Percentiles rank a stretch among this genome's conserved stretches.
phyloP scores from a whole-genome alignment of 306 rosid species.

The Fagus crenata region DNA sequence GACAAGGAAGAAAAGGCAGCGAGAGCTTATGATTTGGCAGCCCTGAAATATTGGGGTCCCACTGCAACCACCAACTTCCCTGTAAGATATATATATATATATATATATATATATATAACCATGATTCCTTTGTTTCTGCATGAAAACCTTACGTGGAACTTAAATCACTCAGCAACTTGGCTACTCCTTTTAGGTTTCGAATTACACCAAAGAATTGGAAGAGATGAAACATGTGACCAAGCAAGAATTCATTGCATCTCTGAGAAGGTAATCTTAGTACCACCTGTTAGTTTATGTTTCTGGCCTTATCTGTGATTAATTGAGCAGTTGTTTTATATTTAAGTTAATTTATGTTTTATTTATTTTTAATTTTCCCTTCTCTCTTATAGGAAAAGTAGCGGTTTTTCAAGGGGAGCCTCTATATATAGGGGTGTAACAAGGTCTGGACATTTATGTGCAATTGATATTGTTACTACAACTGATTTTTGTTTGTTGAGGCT shows the following conservation, averaged over 20 bases:
- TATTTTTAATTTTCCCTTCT: background rate
- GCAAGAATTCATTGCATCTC: conserved; percentile 96
- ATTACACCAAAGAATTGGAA: conserved; percentile 71
- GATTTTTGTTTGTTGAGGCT: background rate
- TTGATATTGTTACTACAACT: background rate
- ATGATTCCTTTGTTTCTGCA: background rate
- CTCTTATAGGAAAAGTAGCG: conserved; percentile 86
- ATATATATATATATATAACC: no score
- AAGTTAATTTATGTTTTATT: background rate
- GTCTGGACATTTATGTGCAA: conserved; percentile 30
- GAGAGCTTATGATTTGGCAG: conserved; percentile 98
- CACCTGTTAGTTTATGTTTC: background rate
- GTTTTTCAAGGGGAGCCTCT: conserved; percentile 96
- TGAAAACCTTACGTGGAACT: background rate
- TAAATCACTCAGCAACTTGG: conserved; percentile 1
- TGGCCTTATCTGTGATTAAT: background rate
- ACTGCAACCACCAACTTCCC: conserved; percentile 94
- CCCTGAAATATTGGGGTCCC: conserved; percentile 96
- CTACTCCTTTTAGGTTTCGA: conserved; percentile 54
- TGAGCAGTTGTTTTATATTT: background rate
- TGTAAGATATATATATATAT: conserved; percentile 47
- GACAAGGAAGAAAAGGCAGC: conserved; percentile 99
- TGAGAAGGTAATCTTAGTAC: conserved; percentile 58
- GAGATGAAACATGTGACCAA: conserved; percentile 85
- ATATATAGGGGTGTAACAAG: conserved; percentile 94